A percentile compares a stretch with the other conserved stretches of the same genome.
Evolutionary conservation across 1,284 basidiomycete species (phyloP).

Genomic region (Heterobasidion occidentale): DNA sequence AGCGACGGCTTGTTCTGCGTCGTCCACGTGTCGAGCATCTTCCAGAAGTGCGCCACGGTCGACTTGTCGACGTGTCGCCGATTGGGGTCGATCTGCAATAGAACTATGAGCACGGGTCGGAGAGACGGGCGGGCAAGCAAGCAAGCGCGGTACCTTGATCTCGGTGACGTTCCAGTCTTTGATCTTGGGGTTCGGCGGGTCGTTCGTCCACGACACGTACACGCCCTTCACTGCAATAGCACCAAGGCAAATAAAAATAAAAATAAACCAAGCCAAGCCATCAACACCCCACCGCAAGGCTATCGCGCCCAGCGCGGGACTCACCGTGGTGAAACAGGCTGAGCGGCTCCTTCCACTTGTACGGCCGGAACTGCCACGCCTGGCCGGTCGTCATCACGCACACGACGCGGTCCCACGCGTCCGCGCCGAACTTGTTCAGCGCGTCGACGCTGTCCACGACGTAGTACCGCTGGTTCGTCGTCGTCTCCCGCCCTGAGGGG

Average conservation of each 20-base stretch:
- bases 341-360: constrained; percentile 92
- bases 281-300: not conserved
- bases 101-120: not conserved
- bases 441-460: constrained; percentile 93
- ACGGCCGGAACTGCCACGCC: constrained; percentile 94
- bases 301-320: constrained; percentile 15
- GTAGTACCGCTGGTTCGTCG: constrained; percentile 41
- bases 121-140: not conserved
- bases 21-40: constrained; percentile 83
- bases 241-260: constrained; percentile 3
- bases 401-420: constrained; percentile 93
- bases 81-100: constrained; percentile 76
- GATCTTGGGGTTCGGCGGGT: constrained; percentile 81
- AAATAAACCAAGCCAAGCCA: not conserved
- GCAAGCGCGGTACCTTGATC: constrained; percentile 57
- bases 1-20: constrained; percentile 71
- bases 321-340: constrained; percentile 89
- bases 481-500: constrained; percentile 35
- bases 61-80: constrained; percentile 94
- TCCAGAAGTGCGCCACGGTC: constrained; percentile 93
- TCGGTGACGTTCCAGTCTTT: constrained; percentile 97
- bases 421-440: constrained; percentile 82
- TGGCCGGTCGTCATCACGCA: constrained; percentile 98
- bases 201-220: constrained; percentile 90
- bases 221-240: constrained; percentile 76